A percentile compares a stretch with the other conserved stretches of the same genome.
Conservation (phyloP, 495 filamentous ascomycete species). For the Penicillium samsonianum region DNA sequence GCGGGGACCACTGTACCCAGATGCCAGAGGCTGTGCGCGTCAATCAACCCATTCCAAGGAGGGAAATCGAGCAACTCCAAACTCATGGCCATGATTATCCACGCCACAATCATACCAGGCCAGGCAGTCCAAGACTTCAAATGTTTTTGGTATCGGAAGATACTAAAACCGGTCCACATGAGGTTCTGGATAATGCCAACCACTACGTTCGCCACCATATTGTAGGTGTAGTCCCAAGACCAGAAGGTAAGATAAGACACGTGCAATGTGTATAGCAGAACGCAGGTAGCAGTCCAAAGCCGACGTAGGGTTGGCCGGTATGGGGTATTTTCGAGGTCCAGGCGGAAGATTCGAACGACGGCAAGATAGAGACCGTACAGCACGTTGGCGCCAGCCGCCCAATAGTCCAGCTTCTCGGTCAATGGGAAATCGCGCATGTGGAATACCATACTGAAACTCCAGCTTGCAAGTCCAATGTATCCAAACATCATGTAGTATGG, state of each 20-base stretch:
- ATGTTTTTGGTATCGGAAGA: conserved; percentile 67
- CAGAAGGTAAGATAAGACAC: conserved; percentile 82
- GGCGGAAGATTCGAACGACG: conserved; percentile 74
- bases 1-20: conserved; percentile 86
- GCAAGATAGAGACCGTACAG: conserved; percentile 88
- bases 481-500: conserved; percentile 79
- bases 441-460: conserved; percentile 87
- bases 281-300: conserved; percentile 73
- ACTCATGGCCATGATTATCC: conserved; percentile 92
- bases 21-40: conserved; percentile 98
- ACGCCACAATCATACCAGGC: conserved; percentile 91
- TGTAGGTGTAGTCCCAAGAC: conserved; percentile 94
- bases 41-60: conserved; percentile 76
- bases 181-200: conserved; percentile 78
- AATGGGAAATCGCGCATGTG: conserved; percentile 81
- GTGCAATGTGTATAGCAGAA: conserved; percentile 70
- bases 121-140: conserved; percentile 76
- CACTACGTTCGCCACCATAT: conserved; percentile 92
- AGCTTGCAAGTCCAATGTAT: conserved; percentile 78
- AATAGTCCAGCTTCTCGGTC: conserved; percentile 96
- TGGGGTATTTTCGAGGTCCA: conserved; percentile 63
- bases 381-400: conserved; percentile 87
- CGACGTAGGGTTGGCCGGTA: conserved; percentile 61
- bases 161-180: conserved; percentile 85
- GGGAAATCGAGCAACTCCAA: conserved; percentile 93